Conservation (phyloP, 2,329 filamentous ascomycete species). For the Aspergillus sp. region DNA sequence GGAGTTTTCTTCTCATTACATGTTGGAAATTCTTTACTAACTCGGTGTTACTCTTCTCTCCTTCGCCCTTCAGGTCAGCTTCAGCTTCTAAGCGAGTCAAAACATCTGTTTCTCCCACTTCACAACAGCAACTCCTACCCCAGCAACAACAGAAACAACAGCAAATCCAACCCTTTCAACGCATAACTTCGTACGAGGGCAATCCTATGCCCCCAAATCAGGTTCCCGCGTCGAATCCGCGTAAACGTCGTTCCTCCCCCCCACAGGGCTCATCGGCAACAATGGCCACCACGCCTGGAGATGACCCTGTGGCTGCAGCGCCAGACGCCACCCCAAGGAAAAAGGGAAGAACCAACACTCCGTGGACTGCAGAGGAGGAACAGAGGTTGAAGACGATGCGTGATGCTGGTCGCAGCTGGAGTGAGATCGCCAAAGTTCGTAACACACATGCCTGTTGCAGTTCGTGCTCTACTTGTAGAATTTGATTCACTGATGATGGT, state of each 20-base stretch:
- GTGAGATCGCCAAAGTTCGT: conserved; percentile 91
- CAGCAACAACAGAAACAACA: conserved; percentile 27
- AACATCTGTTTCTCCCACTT: conserved; percentile 36
- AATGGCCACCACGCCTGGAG: conserved; percentile 34
- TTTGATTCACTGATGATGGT: background rate
- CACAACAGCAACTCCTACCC: conserved; percentile 36
- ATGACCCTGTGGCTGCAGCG: conserved; percentile 23
- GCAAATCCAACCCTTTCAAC: conserved; percentile 36
- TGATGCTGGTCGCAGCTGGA: conserved; percentile 91
- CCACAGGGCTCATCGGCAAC: conserved; percentile 35
- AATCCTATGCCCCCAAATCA: conserved; percentile 41
- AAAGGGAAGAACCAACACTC: conserved; percentile 97
- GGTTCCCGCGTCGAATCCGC: conserved; percentile 38
- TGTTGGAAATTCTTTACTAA: conserved; percentile 8
- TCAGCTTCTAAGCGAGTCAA: conserved; percentile 45
- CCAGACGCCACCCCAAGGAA: conserved; percentile 54
- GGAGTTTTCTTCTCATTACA: background rate
- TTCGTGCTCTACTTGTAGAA: background rate
- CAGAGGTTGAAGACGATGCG: conserved; percentile 90
- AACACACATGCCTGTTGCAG: background rate
- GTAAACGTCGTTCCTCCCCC: conserved; percentile 46
- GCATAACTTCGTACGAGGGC: conserved; percentile 37
- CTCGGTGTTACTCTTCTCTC: conserved; percentile 2
- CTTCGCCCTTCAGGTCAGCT: conserved; percentile 33
- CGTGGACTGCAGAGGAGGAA: conserved; percentile 95